Evolutionary conservation across 202 grass and related monocot species (phyloP), one percentile per base, ranked within the genome.

Genomic region (Saccharum hybrid): DNA sequence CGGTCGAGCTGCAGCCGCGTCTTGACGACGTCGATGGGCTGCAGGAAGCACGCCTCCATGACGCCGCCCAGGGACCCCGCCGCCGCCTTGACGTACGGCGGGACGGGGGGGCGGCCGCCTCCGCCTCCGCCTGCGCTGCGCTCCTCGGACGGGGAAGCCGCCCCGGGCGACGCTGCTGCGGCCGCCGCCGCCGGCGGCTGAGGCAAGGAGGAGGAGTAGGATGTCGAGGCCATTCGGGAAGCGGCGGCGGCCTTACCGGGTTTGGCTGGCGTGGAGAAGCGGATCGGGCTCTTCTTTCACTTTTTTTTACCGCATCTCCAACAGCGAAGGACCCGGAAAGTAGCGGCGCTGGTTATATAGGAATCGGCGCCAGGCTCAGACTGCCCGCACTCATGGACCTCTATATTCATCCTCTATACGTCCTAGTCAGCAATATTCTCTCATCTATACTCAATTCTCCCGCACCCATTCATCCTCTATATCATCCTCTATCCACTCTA

Each of bases 1-100:
- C 88, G 85, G 77, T 98, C 96, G 3, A 96, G 89, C 88, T 99
- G 93, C 41, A 96, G 86, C 68, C 96, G 72, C 64, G 91, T 96
- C 87, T 96, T 99, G 75, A 96, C 92, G 3, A 99, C 93, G 86
- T 99, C 93, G 83, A 99, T 96, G 1, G 96, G 93, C 83, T 99
- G 96, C 68, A 96, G 89, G 84, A 93, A 99, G 84, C 89, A 96
- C 48, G 88, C 89, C 86, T 94, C 93, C 89, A 99, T 84, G 10
- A 94, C 76, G 59, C 96, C 93, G 48, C 91, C 96, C 5, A 99
- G 81, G 2, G 93, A 96, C 61, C 93, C 93, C 56, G 96, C 83
- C 54, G 89, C 86, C 11, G 91, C 89, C 84, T 91, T 98, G 13
- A 98, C 76, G 77, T 94, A 78, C 10, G 89, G 23, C 18, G 96